phyloP scores from a whole-genome alignment of 2,329 filamentous ascomycete species.

The Ophiostoma novo-ulmi region DNA sequence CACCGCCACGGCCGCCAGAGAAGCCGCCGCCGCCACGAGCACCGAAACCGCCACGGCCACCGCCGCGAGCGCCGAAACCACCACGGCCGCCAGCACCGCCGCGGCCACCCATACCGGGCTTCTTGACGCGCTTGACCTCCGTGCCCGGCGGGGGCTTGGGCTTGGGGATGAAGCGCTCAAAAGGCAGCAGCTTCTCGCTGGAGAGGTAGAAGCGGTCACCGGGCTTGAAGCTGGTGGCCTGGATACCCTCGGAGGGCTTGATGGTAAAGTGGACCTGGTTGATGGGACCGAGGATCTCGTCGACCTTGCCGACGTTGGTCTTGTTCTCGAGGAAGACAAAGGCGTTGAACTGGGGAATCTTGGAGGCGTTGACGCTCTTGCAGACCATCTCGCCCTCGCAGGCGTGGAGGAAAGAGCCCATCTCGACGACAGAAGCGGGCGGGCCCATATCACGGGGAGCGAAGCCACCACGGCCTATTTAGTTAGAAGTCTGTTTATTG shows the following conservation, averaged over 20 bases:
- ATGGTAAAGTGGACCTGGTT: slow-evolving; percentile 99
- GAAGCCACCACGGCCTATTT: slow-evolving; percentile 52
- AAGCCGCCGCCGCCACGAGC: slow-evolving; percentile 28
- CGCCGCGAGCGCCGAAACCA: slow-evolving; percentile 2
- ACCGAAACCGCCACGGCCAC: slow-evolving; percentile 6
- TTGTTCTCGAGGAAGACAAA: slow-evolving; percentile 99
- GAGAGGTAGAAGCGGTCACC: slow-evolving; percentile 98
- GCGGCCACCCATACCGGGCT: slow-evolving; percentile 48
- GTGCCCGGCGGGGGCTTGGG: slow-evolving; percentile 70
- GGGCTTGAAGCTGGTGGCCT: slow-evolving; percentile 87
- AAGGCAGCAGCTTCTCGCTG: slow-evolving; percentile 85
- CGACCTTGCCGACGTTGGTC: slow-evolving; percentile 89
- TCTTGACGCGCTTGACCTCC: slow-evolving; percentile 51
- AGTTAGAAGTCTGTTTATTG: slow-evolving; percentile 16
- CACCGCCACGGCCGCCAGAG: slow-evolving; percentile 28
- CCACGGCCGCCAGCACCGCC: slow-evolving; percentile 28
- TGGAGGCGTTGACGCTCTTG: slow-evolving; percentile 79
- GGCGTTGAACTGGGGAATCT: slow-evolving; percentile 98
- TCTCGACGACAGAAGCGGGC: slow-evolving; percentile 64
- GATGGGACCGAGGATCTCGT: slow-evolving; percentile 94
- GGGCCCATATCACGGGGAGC: slow-evolving; percentile 57
- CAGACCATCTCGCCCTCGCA: slow-evolving; percentile 98
- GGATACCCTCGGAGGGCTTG: slow-evolving; percentile 94
- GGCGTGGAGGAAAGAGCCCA: slow-evolving; percentile 90
- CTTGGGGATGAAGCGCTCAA: slow-evolving; percentile 95